Evolutionary conservation across 2,329 filamentous ascomycete species (phyloP).

Genomic region (Ophiostoma ulmi): DNA sequence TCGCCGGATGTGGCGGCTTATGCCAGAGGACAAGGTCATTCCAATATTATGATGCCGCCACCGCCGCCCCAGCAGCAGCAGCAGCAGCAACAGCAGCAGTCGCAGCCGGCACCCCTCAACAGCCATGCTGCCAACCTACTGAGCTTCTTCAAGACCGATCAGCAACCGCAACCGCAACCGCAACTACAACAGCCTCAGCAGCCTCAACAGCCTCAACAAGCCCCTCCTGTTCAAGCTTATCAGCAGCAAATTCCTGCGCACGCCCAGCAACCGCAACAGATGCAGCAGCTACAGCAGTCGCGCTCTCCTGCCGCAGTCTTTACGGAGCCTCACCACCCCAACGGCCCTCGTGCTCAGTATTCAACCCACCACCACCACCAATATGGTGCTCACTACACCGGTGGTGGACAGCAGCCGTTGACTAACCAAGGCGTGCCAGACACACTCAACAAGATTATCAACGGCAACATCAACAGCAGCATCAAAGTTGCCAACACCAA

Average conservation of each 20-base stretch:
- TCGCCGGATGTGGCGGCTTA: slow-evolving; percentile 34
- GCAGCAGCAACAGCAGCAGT: slow-evolving; percentile 24
- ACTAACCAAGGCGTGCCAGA: background rate
- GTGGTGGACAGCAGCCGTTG: background rate
- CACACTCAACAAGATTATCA: slow-evolving; percentile 17
- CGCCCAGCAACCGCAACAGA: slow-evolving; percentile 4
- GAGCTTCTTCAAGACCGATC: slow-evolving; percentile 38
- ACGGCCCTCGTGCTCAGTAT: slow-evolving; percentile 9
- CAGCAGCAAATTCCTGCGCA: background rate
- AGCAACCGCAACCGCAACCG: slow-evolving; percentile 19
- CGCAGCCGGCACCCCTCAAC: slow-evolving; percentile 32
- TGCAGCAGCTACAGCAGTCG: background rate
- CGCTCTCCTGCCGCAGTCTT: background rate
- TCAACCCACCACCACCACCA: background rate
- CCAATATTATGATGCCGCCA: slow-evolving; percentile 17
- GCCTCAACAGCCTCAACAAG: slow-evolving; percentile 17
- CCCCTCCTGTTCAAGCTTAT: background rate
- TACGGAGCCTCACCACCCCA: slow-evolving; percentile 7
- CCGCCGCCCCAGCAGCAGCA: slow-evolving; percentile 29
- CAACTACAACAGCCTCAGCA: slow-evolving; percentile 17
- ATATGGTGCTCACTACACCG: background rate
- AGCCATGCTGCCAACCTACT: slow-evolving; percentile 36
- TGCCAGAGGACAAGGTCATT: slow-evolving; percentile 8
- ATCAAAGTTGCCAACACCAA: background rate
- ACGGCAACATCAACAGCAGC: background rate